These are phyloP conservation scores for Aegilops sharonensis DNA, from an alignment of 176 grass and related monocot species.

Conservation along the genomic window DNA sequence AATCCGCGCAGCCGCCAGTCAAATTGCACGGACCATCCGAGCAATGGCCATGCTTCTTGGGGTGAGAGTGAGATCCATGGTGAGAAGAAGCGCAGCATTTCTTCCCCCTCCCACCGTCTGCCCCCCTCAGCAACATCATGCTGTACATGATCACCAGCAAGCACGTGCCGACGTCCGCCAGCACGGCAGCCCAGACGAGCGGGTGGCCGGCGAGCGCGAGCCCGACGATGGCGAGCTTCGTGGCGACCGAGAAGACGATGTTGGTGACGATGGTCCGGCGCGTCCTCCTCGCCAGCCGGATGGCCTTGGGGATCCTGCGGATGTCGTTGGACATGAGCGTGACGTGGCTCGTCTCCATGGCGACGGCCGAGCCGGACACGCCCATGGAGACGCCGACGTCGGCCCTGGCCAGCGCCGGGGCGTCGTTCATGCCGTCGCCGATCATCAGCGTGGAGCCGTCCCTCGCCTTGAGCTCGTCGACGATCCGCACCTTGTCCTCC, in stretches of 20 bases:
- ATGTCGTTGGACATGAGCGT: constrained; percentile 99
- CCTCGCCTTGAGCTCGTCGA: constrained; percentile 61
- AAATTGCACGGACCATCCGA: constrained; percentile 28
- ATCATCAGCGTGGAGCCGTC: constrained; percentile 76
- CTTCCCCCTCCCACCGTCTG: constrained; percentile 26
- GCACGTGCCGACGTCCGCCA: not conserved
- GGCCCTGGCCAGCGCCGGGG: constrained; percentile 80
- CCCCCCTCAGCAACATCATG: not conserved
- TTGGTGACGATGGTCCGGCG: constrained; percentile 62
- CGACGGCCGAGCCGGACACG: constrained; percentile 86
- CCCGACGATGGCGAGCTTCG: not conserved
- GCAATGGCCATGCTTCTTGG: constrained; percentile 34
- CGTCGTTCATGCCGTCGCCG: constrained; percentile 99
- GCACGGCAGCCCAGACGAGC: not conserved
- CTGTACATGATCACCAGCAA: not conserved
- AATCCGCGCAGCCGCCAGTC: constrained; percentile 20
- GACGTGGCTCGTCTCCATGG: constrained; percentile 90
- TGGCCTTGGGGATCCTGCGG: constrained; percentile 65
- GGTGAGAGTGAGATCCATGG: constrained; percentile 12
- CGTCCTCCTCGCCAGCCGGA: constrained; percentile 71
- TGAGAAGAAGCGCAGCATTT: constrained; percentile 31
- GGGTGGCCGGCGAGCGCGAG: not conserved
- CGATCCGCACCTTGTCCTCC: constrained; percentile 78
- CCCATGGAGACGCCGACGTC: constrained; percentile 97
- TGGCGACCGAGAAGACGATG: constrained; percentile 73